These are phyloP conservation scores for Rosa hybrid DNA, from an alignment of 331 rosid species.

Conservation along the genomic window DNA sequence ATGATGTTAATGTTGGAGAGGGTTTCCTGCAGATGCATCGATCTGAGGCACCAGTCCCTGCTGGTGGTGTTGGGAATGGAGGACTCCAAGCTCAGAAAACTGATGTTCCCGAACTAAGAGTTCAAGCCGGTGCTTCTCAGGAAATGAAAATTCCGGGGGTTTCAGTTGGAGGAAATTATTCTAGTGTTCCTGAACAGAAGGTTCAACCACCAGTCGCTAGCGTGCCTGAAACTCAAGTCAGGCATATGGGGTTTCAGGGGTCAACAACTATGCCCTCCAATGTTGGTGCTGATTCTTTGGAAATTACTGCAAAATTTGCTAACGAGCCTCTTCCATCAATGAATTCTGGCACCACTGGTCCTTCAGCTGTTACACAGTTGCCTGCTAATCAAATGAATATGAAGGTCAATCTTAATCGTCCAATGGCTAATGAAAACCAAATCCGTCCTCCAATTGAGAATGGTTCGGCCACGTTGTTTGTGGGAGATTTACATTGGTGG, in stretches of 20 bases:
- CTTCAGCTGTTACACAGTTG: slow-evolving; percentile 27
- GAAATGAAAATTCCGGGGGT: slow-evolving; percentile 33
- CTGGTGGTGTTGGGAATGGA: slow-evolving; percentile 35
- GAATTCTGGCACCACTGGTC: slow-evolving; percentile 27
- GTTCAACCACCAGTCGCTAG: slow-evolving; percentile 24
- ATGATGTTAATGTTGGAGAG: slow-evolving; percentile 64
- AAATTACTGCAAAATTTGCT: slow-evolving; percentile 24
- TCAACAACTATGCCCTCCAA: slow-evolving; percentile 25
- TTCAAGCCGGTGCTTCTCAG: slow-evolving; percentile 25
- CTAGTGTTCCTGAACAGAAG: slow-evolving; percentile 34
- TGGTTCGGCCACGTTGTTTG: slow-evolving; percentile 44
- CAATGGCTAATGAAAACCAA: slow-evolving; percentile 38
- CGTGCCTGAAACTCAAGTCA: slow-evolving; percentile 31
- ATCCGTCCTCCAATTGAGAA: slow-evolving; percentile 37
- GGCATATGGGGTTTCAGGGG: slow-evolving; percentile 37
- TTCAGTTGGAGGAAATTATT: slow-evolving; percentile 33
- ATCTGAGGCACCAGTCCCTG: slow-evolving; percentile 31
- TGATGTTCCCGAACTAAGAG: slow-evolving; percentile 29
- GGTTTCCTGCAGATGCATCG: slow-evolving; percentile 50
- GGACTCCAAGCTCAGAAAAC: slow-evolving; percentile 39
- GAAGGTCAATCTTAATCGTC: slow-evolving; percentile 29
- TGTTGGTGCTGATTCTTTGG: slow-evolving; percentile 24
- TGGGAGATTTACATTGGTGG: slow-evolving; percentile 70
- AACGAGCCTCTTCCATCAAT: slow-evolving; percentile 20
- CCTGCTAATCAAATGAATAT: slow-evolving; percentile 32